Evolutionary conservation across 139 green algal genomes (phyloP), one percentile per base, ranked within the genome.

Genomic region (Coccomyxa sp.): DNA sequence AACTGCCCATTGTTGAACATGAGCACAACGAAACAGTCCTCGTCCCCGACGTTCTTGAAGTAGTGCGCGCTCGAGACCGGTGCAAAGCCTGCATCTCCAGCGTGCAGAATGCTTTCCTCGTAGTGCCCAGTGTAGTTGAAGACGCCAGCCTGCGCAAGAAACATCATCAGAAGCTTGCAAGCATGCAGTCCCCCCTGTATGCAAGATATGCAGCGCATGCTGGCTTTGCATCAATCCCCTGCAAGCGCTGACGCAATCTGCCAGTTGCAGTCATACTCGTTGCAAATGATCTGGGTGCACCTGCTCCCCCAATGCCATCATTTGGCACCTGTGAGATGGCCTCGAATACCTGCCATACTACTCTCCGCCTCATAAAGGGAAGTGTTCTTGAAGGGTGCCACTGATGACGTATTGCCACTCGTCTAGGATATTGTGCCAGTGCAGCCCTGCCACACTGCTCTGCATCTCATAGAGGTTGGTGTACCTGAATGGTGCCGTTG

Each of bases 401-500:
- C 14, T 58, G 44, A n/a, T n/a, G n/a, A n/a, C n/a, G n/a, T n/a
- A n/a, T n/a, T n/a, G n/a, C n/a, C n/a, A n/a, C n/a, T n/a, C n/a
- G n/a, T n/a, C n/a, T n/a, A n/a, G n/a, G n/a, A n/a, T n/a, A n/a
- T 14, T 27, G 10, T 58, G 12, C 44, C 44, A 10, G 44, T 58
- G 14, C 10, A 58, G 14, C 44, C 10, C 14, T 58, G 14, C 14
- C 14, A 58, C 44, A 27, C 10, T 58, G 14, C 10, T 27, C 12
- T 58, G 12, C 44, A 10, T 58, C 44, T 58, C 44, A 14, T 58
- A 22, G 50, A 31, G 3, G 22, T 9, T 33, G 14, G 70, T 27
- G 35, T 14, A 76, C 73, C 58, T 79, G 31, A 27, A 83, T 7
- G 7, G 79, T 83, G 8, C 79, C 79, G 36, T 83, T 83, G 34